Base-by-base conservation (phyloP, 1,139 yeast species). In the Taphrina deformans region DNA sequence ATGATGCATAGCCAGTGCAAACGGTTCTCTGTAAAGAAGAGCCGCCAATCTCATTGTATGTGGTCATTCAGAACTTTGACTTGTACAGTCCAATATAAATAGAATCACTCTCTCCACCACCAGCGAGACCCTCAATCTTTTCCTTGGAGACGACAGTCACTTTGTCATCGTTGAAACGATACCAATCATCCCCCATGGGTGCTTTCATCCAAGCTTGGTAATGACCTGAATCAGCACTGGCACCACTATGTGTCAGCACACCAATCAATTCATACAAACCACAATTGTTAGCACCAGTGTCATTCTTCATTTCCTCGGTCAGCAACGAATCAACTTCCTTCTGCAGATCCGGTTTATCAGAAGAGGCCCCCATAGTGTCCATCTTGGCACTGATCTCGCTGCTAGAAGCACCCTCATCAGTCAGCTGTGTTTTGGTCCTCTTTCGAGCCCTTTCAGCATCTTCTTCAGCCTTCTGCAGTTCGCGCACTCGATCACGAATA, bases 21-120 rank as follows among this genome's bases (percentile, higher is more conserved):
- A 38, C n/a, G n/a, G n/a, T n/a, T n/a, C n/a, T n/a, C n/a, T n/a
- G n/a, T n/a, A n/a, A n/a, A n/a, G n/a, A n/a, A n/a, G n/a, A n/a
- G n/a, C n/a, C n/a, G n/a, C n/a, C n/a, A n/a, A n/a, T n/a, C n/a
- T n/a, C n/a, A n/a, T n/a, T 29, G 33, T 29, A 29, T 29, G 10
- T 29, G 33, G 10, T 29, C 10, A n/a, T 9, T 93, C 96, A 59
- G 26, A 59, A 59, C 45, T 59, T 59, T 29, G 50, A 24, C 56
- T 87, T 87, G 79, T 93, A 93, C 65, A 93, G 77, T 70, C 92
- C 81, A 68, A 95, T 86, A 76, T 93, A 83, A 1, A 99, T 99
- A 72, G 96, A 86, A 76, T 93, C 99, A 71, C 96, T 86, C 78
- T 95, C 99, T 68, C 99, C 97, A 62, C 99, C 99, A 55, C 99